Evolutionary conservation across 306 rosid genomes (phyloP).

Genomic region (Myrica gale): DNA sequence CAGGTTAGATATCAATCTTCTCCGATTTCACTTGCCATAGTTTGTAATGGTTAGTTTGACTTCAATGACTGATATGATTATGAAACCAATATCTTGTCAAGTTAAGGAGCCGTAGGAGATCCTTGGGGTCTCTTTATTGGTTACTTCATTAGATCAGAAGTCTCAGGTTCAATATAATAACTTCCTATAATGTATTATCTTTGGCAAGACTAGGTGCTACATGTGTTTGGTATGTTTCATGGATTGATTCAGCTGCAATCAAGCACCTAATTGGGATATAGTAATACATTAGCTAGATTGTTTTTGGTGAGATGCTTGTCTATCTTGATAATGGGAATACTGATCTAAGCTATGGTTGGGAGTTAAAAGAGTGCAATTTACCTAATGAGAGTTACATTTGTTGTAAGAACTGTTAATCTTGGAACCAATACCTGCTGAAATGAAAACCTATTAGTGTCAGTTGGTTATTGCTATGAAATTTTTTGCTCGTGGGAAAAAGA

Average conservation of each 20-base stretch:
- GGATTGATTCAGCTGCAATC: background rate
- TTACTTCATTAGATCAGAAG: background rate
- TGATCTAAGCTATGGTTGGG: background rate
- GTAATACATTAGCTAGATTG: background rate
- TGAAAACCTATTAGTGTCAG: background rate
- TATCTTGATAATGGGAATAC: background rate
- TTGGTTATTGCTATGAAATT: background rate
- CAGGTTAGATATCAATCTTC: conserved; percentile 55
- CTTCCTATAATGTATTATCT: background rate
- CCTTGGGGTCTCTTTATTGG: background rate
- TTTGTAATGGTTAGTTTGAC: conserved; percentile 6
- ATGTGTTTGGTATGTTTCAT: background rate
- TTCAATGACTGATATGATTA: conserved; percentile 8
- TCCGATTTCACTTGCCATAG: background rate
- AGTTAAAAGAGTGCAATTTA: background rate
- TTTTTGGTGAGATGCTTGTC: background rate
- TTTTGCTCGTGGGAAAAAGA: background rate
- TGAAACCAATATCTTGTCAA: background rate
- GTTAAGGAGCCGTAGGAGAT: background rate
- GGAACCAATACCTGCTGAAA: background rate
- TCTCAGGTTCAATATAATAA: background rate
- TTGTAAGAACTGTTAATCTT: background rate
- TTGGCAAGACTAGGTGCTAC: background rate
- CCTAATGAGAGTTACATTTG: background rate
- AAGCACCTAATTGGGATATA: background rate